Evolutionary conservation across 345 rosid genomes (phyloP).

Genomic region (Streptanthus diversifolius): DNA sequence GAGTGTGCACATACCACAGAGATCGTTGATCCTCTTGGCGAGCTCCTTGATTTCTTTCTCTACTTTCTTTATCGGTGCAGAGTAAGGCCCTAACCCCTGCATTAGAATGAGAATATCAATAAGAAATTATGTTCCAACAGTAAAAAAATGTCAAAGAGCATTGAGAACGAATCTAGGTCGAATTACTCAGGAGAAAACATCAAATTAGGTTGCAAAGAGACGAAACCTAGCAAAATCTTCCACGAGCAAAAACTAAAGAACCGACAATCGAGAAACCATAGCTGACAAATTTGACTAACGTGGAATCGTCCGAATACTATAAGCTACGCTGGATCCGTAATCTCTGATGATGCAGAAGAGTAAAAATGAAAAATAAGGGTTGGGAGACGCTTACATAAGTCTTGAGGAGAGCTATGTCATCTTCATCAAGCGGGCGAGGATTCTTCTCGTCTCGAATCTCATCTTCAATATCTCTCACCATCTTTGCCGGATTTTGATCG

Average conservation of each 20-base stretch:
- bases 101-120: not conserved
- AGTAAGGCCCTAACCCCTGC: constrained; percentile 96
- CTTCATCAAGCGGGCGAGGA: constrained; percentile 84
- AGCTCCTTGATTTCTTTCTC: constrained; percentile 92
- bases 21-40: constrained; percentile 85
- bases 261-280: not conserved
- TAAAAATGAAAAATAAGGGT: not conserved
- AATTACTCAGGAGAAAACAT: constrained; percentile 8
- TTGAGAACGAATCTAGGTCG: not conserved
- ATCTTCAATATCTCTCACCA: constrained; percentile 49
- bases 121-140: not conserved
- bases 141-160: not conserved
- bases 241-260: not conserved
- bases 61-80: constrained; percentile 71
- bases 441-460: constrained; percentile 86
- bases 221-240: not conserved
- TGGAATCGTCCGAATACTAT: not conserved
- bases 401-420: constrained; percentile 91
- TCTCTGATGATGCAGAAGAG: not conserved
- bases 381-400: constrained; percentile 52
- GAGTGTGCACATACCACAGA: constrained; percentile 54
- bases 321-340: not conserved
- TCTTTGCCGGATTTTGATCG: constrained; percentile 11
- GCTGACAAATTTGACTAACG: not conserved
- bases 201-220: not conserved